Percentiles rank a stretch among this genome's conserved stretches.
These are phyloP conservation scores for Inonotus hispidus DNA, from an alignment of 1,284 basidiomycete genomes.

Conservation along the genomic window DNA sequence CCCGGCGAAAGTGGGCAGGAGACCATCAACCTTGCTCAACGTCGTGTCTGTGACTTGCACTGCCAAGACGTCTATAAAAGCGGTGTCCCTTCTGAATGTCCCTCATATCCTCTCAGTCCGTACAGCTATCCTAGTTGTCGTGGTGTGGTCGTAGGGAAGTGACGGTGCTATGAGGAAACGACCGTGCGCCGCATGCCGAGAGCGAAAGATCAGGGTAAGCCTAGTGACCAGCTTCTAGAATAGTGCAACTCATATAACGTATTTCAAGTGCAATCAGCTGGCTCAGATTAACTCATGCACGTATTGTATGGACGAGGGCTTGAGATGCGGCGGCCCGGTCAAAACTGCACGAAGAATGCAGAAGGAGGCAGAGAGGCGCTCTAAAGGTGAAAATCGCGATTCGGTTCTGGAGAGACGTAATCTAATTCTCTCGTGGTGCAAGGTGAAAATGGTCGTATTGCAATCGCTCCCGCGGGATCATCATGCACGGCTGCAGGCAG, in stretches of 20 bases:
- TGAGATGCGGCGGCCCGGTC: not conserved
- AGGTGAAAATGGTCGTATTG: no score
- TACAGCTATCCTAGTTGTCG: no score
- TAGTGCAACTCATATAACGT: not conserved
- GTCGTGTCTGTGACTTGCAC: no score
- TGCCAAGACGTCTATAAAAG: no score
- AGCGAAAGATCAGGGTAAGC: conserved; percentile 13
- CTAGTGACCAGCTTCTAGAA: conserved; percentile 19
- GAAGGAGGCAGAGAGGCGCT: not conserved
- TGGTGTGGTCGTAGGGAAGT: not conserved
- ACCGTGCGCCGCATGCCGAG: not conserved
- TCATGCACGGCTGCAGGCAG: no score
- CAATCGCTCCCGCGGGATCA: no score
- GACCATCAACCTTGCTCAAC: no score
- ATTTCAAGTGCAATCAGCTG: not conserved
- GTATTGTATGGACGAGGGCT: not conserved
- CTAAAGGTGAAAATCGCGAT: not conserved
- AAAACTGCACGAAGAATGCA: not conserved
- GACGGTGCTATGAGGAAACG: not conserved
- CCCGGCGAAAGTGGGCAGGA: no score
- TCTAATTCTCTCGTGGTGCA: no score
- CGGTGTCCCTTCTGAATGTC: no score
- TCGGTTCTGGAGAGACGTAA: not conserved
- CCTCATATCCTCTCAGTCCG: no score
- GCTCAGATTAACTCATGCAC: not conserved